Percentiles rank a stretch among this genome's conserved stretches.
phyloP scores from a whole-genome alignment of 768 basidiomycete genomes.

The Asterophora parasitica region DNA sequence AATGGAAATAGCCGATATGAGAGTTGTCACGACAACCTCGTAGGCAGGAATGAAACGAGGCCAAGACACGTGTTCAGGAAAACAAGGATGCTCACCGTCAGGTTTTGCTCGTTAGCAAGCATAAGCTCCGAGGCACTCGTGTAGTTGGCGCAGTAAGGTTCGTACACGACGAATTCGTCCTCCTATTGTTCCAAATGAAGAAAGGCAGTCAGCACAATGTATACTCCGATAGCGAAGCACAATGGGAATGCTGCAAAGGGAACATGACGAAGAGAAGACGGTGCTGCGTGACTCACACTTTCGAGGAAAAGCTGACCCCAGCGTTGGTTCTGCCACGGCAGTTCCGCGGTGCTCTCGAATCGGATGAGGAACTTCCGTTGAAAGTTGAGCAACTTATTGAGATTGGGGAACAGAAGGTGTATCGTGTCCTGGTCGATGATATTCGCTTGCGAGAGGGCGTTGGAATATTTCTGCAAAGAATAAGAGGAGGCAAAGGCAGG shows the following conservation, averaged over 20 bases:
- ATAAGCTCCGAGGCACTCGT: slow-evolving; percentile 82
- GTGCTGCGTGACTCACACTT: slow-evolving; percentile 51
- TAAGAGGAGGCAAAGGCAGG: slow-evolving; percentile 15
- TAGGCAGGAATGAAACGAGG: slow-evolving; percentile 8
- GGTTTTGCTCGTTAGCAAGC: slow-evolving; percentile 79
- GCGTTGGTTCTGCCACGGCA: slow-evolving; percentile 77
- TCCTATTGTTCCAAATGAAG: slow-evolving; percentile 64
- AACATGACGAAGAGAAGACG: slow-evolving; percentile 20
- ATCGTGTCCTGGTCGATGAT: slow-evolving; percentile 93
- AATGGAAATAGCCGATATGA: slow-evolving; percentile 19
- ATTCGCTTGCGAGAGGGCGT: slow-evolving; percentile 73
- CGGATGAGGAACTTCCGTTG: slow-evolving; percentile 92
- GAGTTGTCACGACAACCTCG: slow-evolving; percentile 32
- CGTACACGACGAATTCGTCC: slow-evolving; percentile 92
- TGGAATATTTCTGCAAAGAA: slow-evolving; percentile 74
- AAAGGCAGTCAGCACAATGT: not conserved
- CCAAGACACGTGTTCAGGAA: slow-evolving; percentile 15
- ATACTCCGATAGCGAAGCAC: slow-evolving; percentile 19
- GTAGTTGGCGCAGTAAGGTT: slow-evolving; percentile 96
- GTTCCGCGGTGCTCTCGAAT: slow-evolving; percentile 79
- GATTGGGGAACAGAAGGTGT: slow-evolving; percentile 90
- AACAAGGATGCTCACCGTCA: slow-evolving; percentile 57
- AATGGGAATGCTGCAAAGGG: slow-evolving; percentile 41
- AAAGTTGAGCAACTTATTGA: slow-evolving; percentile 94
- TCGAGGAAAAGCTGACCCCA: slow-evolving; percentile 87